Percentiles rank a stretch among this genome's conserved stretches.
Conservation (phyloP, 441 rosid genomes). For the Adansonia rubrostipa region DNA sequence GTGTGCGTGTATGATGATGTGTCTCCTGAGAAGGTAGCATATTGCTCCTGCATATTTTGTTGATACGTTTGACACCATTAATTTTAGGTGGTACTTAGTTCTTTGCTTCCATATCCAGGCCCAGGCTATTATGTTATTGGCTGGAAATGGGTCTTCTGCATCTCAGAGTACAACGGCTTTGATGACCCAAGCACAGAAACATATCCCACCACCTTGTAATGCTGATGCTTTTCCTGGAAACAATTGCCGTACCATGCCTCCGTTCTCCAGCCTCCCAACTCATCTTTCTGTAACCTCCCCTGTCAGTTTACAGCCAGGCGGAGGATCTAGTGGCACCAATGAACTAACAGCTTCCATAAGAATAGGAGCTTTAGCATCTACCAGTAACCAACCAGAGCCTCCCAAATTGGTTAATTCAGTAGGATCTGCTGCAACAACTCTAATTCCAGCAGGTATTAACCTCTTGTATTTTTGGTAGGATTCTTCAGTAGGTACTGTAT, state of each 20-base stretch:
- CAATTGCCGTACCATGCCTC: constrained; percentile 20
- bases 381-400: constrained; percentile 33
- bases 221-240: constrained; percentile 27
- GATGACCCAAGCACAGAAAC: constrained; percentile 39
- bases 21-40: constrained; percentile 59
- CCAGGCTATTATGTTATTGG: constrained; percentile 68
- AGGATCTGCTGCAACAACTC: constrained; percentile 27
- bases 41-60: neutral
- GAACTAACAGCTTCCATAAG: constrained; percentile 32
- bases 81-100: constrained; percentile 2
- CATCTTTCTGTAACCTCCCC: constrained; percentile 45
- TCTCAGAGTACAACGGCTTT: constrained; percentile 41
- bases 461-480: neutral
- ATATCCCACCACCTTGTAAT: constrained; percentile 36
- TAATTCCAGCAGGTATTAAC: constrained; percentile 40
- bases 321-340: constrained; percentile 34
- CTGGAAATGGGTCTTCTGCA: constrained; percentile 51
- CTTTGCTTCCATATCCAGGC: constrained; percentile 45
- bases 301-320: constrained; percentile 41
- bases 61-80: neutral
- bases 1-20: constrained; percentile 64
- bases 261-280: constrained; percentile 34
- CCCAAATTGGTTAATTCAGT: constrained; percentile 30
- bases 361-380: constrained; percentile 37
- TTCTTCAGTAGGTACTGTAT: neutral